Conservation (phyloP, 1,284 basidiomycete genomes). For the Rhodofomes roseus region DNA sequence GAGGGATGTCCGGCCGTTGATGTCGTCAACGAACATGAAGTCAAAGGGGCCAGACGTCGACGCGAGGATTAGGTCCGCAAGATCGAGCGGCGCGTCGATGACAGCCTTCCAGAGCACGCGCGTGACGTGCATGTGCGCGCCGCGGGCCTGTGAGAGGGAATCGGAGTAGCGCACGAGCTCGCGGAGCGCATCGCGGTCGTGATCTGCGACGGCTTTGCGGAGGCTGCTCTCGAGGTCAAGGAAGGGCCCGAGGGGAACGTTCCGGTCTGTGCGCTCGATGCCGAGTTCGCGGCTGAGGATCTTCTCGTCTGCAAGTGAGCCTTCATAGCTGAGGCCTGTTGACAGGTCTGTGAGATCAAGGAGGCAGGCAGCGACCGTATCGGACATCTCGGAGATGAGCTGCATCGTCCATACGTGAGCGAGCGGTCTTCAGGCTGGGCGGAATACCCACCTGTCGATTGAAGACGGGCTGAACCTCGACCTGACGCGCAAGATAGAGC, state of each 20-base stretch:
- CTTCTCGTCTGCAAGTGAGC: constrained; percentile 40
- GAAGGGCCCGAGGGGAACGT: constrained; percentile 65
- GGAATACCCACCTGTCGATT: constrained; percentile 76
- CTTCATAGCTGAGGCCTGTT: constrained; percentile 71
- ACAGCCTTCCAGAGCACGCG: constrained; percentile 91
- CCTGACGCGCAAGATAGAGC: constrained; percentile 93
- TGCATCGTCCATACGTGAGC: constrained; percentile 22
- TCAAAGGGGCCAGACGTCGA: constrained; percentile 75
- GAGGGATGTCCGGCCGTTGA: constrained; percentile 94
- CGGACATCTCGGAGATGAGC: constrained; percentile 94
- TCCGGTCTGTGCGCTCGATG: constrained; percentile 62
- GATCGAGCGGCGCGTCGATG: constrained; percentile 70
- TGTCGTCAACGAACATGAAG: constrained; percentile 92
- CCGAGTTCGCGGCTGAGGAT: constrained; percentile 73
- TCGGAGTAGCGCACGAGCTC: constrained; percentile 75
- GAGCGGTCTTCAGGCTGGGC: background rate
- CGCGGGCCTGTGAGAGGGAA: constrained; percentile 54
- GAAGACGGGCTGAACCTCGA: constrained; percentile 97
- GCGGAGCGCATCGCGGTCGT: constrained; percentile 57
- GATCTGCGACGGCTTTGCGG: constrained; percentile 65
- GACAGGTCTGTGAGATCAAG: constrained; percentile 88
- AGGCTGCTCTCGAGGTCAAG: constrained; percentile 87
- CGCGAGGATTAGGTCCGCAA: constrained; percentile 72
- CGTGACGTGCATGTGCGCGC: constrained; percentile 64
- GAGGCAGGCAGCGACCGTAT: constrained; percentile 91